Percentiles rank a stretch among this genome's conserved stretches.
These are phyloP conservation scores for Micromonas pusilla DNA, from an alignment of 139 green algal species.

Conservation along the genomic window DNA sequence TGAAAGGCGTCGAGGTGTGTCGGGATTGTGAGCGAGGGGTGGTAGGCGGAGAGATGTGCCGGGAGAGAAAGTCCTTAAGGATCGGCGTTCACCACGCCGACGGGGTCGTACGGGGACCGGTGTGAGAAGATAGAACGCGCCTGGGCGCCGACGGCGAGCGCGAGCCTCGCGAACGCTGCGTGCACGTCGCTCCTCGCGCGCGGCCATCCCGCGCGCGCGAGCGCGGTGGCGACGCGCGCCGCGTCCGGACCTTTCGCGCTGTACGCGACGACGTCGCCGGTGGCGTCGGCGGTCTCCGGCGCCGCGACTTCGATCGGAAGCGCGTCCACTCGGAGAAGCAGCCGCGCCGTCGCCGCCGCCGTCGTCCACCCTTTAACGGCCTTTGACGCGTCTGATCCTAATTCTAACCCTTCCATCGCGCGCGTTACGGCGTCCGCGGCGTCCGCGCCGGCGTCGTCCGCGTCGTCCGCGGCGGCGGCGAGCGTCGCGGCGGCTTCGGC, in stretches of 20 bases:
- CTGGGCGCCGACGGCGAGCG: neutral
- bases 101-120: too few relatives aligned
- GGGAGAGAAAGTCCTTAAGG: too few relatives aligned
- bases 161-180: neutral
- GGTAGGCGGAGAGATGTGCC: too few relatives aligned
- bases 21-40: too few relatives aligned
- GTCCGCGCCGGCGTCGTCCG: neutral
- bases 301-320: neutral
- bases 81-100: too few relatives aligned
- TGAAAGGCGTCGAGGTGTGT: too few relatives aligned
- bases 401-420: neutral
- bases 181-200: neutral
- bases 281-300: neutral
- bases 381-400: too few relatives aligned
- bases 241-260: neutral
- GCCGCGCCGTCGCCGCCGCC: neutral
- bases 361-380: neutral
- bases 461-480: neutral
- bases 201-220: conserved; percentile 5
- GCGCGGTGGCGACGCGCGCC: neutral
- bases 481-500: neutral
- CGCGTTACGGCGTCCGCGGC: neutral
- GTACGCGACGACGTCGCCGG: conserved; percentile 9
- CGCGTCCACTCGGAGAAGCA: neutral
- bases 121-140: too few relatives aligned